A percentile compares a stretch with the other conserved stretches of the same genome.
These are phyloP conservation scores for Taphrina betulina DNA, from an alignment of 1,139 yeast species.

Conservation along the genomic window DNA sequence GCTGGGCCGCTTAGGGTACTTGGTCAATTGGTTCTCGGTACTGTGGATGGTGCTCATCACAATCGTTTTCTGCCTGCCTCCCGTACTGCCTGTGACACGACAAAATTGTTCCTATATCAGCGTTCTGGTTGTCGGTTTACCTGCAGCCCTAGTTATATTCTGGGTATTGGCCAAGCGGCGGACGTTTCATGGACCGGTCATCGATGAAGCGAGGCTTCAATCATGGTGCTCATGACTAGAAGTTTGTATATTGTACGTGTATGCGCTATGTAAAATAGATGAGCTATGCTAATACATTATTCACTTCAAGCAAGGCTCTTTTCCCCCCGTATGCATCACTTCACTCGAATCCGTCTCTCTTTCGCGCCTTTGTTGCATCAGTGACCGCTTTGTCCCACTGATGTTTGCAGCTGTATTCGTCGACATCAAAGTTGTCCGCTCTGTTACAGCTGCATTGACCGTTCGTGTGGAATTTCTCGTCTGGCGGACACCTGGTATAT, in stretches of 20 bases:
- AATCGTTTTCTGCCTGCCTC: neutral
- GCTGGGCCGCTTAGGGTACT: neutral
- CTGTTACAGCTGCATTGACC: slow-evolving; percentile 68
- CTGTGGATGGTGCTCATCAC: neutral
- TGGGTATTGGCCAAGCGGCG: neutral
- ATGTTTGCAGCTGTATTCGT: slow-evolving; percentile 39
- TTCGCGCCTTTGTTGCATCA: neutral
- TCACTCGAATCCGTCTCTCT: too few relatives aligned
- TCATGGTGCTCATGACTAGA: too few relatives aligned
- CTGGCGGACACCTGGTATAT: slow-evolving; percentile 73
- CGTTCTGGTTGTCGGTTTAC: neutral
- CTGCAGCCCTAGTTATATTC: neutral
- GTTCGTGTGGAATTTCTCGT: slow-evolving; percentile 51
- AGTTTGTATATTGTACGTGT: too few relatives aligned
- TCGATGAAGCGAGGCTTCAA: neutral
- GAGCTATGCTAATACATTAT: too few relatives aligned
- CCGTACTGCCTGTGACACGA: neutral
- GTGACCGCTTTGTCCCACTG: slow-evolving; percentile 39
- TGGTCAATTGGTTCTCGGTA: neutral
- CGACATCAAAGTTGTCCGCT: slow-evolving; percentile 43
- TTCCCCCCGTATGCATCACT: too few relatives aligned
- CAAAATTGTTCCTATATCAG: neutral
- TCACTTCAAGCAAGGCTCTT: too few relatives aligned
- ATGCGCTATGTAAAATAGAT: too few relatives aligned
- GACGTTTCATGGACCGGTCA: neutral